These are phyloP conservation scores for Chrysosphaeria jannelii DNA, from an alignment of 2,329 filamentous ascomycete species.

Conservation along the genomic window DNA sequence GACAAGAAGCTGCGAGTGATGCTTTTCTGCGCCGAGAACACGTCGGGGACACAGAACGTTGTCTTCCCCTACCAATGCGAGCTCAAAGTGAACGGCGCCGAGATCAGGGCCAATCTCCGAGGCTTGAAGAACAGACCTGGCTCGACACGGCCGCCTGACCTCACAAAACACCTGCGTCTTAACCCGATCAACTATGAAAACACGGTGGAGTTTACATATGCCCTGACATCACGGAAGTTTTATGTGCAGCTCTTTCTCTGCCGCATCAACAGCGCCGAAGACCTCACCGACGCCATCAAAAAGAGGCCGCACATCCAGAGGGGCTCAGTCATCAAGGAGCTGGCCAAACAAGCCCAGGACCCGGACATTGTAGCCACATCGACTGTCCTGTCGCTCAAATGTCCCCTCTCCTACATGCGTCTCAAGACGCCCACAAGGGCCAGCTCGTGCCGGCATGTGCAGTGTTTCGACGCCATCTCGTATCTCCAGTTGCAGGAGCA, in stretches of 20 bases:
- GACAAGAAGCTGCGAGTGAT: conserved; percentile 42
- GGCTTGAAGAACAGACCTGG: conserved; percentile 91
- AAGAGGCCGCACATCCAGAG: conserved; percentile 45
- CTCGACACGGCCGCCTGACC: conserved; percentile 75
- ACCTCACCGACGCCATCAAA: conserved; percentile 38
- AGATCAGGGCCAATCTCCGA: conserved; percentile 76
- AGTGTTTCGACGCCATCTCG: conserved; percentile 80
- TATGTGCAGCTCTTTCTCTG: conserved; percentile 50
- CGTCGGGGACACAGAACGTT: conserved; percentile 37
- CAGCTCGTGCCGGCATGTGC: conserved; percentile 54
- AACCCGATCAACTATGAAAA: conserved; percentile 41
- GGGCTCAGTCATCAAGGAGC: conserved; percentile 35
- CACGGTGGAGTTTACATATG: conserved; percentile 63
- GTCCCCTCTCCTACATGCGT: conserved; percentile 63
- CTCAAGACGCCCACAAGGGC: conserved; percentile 58
- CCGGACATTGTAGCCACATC: conserved; percentile 74
- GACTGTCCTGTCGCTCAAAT: conserved; percentile 69
- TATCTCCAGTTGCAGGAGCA: conserved; percentile 90
- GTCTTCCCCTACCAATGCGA: conserved; percentile 82
- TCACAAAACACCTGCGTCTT: conserved; percentile 47
- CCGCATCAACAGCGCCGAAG: conserved; percentile 35
- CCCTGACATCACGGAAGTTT: conserved; percentile 48
- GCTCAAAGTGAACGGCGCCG: conserved; percentile 62
- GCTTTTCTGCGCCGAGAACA: conserved; percentile 52
- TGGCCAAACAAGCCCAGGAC: conserved; percentile 55